Percentiles rank a stretch among this genome's conserved stretches.
Evolutionary conservation across 345 rosid genomes (phyloP).

Genomic region (Gynandropsis gynandra): DNA sequence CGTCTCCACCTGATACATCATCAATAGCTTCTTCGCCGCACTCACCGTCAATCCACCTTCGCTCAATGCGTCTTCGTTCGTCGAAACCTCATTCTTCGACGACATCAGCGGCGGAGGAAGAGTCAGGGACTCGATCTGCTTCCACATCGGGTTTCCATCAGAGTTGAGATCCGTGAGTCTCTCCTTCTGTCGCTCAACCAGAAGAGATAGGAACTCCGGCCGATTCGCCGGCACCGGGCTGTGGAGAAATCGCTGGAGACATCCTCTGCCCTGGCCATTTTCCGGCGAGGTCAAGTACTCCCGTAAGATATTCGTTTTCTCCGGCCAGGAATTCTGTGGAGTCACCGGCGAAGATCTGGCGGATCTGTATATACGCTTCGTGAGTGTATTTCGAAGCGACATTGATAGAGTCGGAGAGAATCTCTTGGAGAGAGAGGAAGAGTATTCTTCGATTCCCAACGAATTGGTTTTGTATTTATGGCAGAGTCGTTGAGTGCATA

Average conservation of each 20-base stretch:
- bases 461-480: not conserved
- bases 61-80: too few species aligned
- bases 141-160: slow-evolving; percentile 21
- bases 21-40: slow-evolving; percentile 57
- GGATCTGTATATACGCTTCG: slow-evolving; percentile 33
- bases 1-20: slow-evolving; percentile 47
- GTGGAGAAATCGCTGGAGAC: slow-evolving; percentile 43
- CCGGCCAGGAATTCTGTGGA: slow-evolving; percentile 18
- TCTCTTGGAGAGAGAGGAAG: not conserved
- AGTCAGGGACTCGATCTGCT: slow-evolving; percentile 18
- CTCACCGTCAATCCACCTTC: slow-evolving; percentile 31
- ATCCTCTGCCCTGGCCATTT: slow-evolving; percentile 20
- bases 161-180: slow-evolving; percentile 29
- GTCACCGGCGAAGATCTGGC: slow-evolving; percentile 18
- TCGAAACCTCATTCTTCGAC: not conserved
- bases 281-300: slow-evolving; percentile 40
- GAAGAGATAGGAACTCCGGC: slow-evolving; percentile 38
- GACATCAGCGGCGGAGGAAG: slow-evolving; percentile 5
- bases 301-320: slow-evolving; percentile 15
- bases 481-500: too few species aligned
- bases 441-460: slow-evolving; percentile 5
- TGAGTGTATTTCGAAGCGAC: slow-evolving; percentile 44
- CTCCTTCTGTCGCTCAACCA: slow-evolving; percentile 46
- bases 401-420: slow-evolving; percentile 21
- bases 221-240: slow-evolving; percentile 8